These are phyloP conservation scores for Brachypodium distachyon DNA, from an alignment of 202 grass and related monocot genomes.

Conservation along the genomic window DNA sequence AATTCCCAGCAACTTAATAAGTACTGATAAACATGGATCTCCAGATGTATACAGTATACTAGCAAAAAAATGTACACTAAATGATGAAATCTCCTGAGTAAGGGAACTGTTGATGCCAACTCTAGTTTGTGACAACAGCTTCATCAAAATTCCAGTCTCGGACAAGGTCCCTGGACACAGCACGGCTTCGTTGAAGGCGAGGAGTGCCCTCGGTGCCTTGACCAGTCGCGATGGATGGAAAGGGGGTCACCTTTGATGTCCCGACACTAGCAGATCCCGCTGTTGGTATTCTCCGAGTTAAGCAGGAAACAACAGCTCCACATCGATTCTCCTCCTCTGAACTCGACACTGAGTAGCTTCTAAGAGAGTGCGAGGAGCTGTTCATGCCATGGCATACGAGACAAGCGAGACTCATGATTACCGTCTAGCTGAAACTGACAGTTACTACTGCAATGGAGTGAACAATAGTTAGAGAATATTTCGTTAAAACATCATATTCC, in stretches of 20 bases:
- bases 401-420: constrained; percentile 74
- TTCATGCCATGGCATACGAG: constrained; percentile 84
- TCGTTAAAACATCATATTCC: neutral
- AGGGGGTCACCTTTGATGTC: constrained; percentile 76
- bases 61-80: constrained; percentile 34
- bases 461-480: constrained; percentile 2
- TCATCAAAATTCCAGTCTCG: constrained; percentile 96
- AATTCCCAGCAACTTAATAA: constrained; percentile 7
- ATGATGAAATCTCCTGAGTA: constrained; percentile 26
- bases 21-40: constrained; percentile 8
- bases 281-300: constrained; percentile 43
- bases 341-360: constrained; percentile 87
- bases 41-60: neutral
- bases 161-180: constrained; percentile 81
- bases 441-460: constrained; percentile 4
- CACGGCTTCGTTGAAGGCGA: constrained; percentile 69
- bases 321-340: constrained; percentile 74
- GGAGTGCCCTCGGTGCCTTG: constrained; percentile 51
- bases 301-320: constrained; percentile 52
- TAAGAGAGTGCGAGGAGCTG: constrained; percentile 73
- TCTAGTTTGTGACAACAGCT: constrained; percentile 44
- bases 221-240: constrained; percentile 45
- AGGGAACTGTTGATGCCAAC: constrained; percentile 4
- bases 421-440: neutral
- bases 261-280: constrained; percentile 33